Percentiles rank a stretch among this genome's conserved stretches.
Conservation (phyloP, 2,329 filamentous ascomycete genomes). For the Parasarocladium wereldwijsianum region DNA sequence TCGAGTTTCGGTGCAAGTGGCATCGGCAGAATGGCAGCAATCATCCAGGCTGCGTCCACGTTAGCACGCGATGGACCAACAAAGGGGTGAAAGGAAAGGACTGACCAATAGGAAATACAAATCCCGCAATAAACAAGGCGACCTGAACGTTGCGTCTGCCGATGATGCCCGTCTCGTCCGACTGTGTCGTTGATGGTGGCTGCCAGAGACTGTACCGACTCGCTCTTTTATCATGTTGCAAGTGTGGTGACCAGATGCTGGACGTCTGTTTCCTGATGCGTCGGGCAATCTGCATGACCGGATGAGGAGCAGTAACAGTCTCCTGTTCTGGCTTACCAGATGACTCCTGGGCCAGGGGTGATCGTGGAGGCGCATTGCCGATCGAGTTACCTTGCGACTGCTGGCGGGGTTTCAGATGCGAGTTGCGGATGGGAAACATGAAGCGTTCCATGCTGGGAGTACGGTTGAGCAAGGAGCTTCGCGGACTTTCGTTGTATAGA, state of each 20-base stretch:
- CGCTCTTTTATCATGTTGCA: conserved; percentile 47
- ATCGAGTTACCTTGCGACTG: conserved; percentile 9
- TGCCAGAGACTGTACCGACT: conserved; percentile 52
- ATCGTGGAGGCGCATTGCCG: conserved; percentile 1
- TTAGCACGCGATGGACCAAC: conserved; percentile 11
- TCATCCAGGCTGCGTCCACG: conserved; percentile 52
- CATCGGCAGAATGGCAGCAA: conserved; percentile 60
- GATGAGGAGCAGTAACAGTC: conserved; percentile 3
- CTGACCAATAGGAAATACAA: conserved; percentile 60
- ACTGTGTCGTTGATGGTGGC: conserved; percentile 55
- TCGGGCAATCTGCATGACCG: conserved; percentile 13
- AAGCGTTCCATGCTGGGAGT: conserved; percentile 36
- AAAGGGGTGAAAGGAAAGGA: too few species aligned
- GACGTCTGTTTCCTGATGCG: conserved; percentile 34
- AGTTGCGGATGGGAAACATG: conserved; percentile 28
- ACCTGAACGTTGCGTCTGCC: conserved; percentile 62
- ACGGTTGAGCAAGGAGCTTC: conserved; percentile 27
- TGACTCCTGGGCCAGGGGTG: background rate
- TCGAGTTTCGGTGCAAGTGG: conserved; percentile 39
- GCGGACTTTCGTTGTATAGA: conserved; percentile 24
- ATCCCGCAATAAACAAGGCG: conserved; percentile 60
- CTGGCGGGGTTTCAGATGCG: conserved; percentile 28
- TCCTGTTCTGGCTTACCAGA: conserved; percentile 2
- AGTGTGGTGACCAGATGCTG: conserved; percentile 60
- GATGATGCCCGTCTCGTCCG: conserved; percentile 41